These are phyloP conservation scores for Pestalotiopsis sp. DNA, from an alignment of 2,329 filamentous ascomycete species.

Conservation along the genomic window DNA sequence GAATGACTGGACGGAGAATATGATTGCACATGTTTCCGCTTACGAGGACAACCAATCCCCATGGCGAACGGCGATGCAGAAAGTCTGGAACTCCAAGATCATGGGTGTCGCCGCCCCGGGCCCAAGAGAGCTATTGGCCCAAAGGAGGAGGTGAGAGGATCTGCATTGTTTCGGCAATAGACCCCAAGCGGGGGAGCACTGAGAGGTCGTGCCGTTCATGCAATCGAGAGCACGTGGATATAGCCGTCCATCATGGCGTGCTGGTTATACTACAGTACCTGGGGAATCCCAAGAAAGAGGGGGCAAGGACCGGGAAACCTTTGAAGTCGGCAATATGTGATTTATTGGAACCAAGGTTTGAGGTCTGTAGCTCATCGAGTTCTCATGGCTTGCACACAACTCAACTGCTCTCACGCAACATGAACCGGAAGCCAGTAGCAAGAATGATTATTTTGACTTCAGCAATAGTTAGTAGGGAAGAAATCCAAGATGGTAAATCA, in stretches of 20 bases:
- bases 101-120: not conserved
- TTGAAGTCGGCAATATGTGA: not conserved
- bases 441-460: no score
- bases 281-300: not conserved
- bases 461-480: no score
- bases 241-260: not conserved
- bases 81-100: not conserved
- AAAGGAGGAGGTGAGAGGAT: constrained; percentile 6
- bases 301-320: not conserved
- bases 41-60: not conserved
- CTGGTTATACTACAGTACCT: not conserved
- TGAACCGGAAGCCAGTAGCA: no score
- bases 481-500: no score
- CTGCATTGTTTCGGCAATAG: constrained; percentile 7
- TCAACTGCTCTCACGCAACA: no score
- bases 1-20: constrained; percentile 9
- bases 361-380: not conserved
- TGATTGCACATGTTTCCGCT: not conserved
- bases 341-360: not conserved
- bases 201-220: constrained; percentile 1
- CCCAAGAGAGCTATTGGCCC: not conserved
- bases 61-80: not conserved
- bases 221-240: not conserved
- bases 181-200: not conserved
- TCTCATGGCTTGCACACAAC: not conserved